Conservation (phyloP, 352 stramenopile genomes). For the Discostella stelligera region DNA sequence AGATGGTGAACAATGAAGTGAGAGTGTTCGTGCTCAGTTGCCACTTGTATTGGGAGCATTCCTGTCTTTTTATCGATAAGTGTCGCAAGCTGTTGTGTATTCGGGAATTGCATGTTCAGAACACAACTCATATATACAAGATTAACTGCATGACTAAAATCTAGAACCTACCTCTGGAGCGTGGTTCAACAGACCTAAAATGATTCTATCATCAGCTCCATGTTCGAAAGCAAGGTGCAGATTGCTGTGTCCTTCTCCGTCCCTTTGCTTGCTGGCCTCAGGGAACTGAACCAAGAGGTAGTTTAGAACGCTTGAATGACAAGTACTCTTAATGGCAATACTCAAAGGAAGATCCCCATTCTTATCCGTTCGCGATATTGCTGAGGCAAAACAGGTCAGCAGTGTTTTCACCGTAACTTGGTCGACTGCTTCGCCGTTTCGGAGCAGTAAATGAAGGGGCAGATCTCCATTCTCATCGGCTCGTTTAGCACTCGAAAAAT, state of each 20-base stretch:
- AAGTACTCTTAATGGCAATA: conserved; percentile 69
- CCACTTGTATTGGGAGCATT: conserved; percentile 71
- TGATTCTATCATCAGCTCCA: conserved; percentile 68
- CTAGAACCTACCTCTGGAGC: conserved; percentile 50
- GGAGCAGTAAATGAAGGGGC: conserved; percentile 65
- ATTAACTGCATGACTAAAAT: background rate
- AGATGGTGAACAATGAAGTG: conserved; percentile 78
- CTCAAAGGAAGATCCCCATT: conserved; percentile 65
- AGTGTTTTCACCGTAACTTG: conserved; percentile 75
- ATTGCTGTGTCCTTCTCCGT: conserved; percentile 63
- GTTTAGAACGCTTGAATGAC: conserved; percentile 59
- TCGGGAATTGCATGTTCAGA: no score
- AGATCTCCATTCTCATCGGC: conserved; percentile 76
- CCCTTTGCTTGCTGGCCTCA: conserved; percentile 54
- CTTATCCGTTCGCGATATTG: conserved; percentile 71
- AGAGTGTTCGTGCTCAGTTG: conserved; percentile 71
- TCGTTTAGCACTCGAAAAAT: conserved; percentile 73
- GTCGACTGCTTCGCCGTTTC: conserved; percentile 69
- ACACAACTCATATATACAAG: background rate
- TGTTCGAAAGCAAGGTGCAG: conserved; percentile 68
- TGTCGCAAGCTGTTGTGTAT: conserved; percentile 40
- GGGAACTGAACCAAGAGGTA: conserved; percentile 70
- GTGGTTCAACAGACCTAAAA: conserved; percentile 76
- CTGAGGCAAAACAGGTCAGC: conserved; percentile 66
- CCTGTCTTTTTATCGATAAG: conserved; percentile 64